phyloP scores from a whole-genome alignment of 768 basidiomycete species.

The Sarcodon aspratus region DNA sequence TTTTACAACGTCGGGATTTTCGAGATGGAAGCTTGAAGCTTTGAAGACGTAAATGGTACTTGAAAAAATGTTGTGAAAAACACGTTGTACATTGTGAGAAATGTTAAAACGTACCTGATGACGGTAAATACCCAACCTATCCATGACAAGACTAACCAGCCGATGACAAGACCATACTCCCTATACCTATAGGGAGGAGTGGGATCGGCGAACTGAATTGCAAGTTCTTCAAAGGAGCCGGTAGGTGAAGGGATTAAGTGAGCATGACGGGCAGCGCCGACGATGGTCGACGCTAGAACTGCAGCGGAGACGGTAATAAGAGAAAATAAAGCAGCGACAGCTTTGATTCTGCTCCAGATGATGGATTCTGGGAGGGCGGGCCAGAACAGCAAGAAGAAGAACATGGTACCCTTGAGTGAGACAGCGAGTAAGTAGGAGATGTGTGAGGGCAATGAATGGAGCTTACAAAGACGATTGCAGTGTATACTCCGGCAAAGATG shows the following conservation, averaged over 20 bases:
- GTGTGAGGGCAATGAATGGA: not conserved
- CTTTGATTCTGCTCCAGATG: not conserved
- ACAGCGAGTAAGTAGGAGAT: not conserved
- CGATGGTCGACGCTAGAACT: not conserved
- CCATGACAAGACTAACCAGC: constrained; percentile 1
- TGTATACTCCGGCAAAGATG: constrained; percentile 1
- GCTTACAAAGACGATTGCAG: constrained; percentile 2
- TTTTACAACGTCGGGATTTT: not conserved
- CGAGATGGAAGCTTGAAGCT: not conserved
- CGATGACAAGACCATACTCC: not conserved
- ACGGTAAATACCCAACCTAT: constrained; percentile 1
- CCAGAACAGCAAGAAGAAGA: constrained; percentile 3
- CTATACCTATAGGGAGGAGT: not conserved
- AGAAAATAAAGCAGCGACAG: not conserved
- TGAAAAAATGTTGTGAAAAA: not conserved
- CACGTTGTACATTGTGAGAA: too few species aligned
- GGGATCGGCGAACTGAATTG: not conserved
- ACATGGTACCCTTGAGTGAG: not conserved
- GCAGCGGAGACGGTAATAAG: not conserved
- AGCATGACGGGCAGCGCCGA: not conserved
- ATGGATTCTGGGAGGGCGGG: not conserved
- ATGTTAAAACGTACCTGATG: not conserved
- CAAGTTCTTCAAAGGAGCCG: not conserved
- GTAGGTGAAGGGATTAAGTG: not conserved
- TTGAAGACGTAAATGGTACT: not conserved